Percentiles rank a stretch among this genome's conserved stretches.
phyloP scores from a whole-genome alignment of 202 grass and related monocot genomes.

The Setaria viridis region DNA sequence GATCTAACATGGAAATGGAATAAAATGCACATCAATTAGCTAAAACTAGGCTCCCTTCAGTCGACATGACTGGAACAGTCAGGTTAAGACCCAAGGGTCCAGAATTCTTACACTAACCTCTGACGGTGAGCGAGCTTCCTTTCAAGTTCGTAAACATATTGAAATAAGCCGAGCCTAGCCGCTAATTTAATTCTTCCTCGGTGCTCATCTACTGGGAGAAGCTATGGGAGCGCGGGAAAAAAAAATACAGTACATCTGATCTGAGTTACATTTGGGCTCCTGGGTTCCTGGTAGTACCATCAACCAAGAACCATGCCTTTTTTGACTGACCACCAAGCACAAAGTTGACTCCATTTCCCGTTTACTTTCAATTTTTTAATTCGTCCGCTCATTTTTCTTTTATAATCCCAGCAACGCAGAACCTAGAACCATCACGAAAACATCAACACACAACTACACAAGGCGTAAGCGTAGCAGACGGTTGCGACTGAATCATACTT shows the following conservation, averaged over 20 bases:
- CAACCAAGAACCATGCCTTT: background rate
- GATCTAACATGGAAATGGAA: background rate
- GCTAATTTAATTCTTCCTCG: no score
- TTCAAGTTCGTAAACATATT: no score
- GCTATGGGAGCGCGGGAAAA: no score
- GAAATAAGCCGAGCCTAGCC: no score
- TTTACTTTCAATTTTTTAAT: background rate
- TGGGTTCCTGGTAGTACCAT: background rate
- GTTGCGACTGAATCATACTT: background rate
- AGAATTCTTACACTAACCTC: no score
- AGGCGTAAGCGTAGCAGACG: background rate
- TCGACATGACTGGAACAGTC: background rate
- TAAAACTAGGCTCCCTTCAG: background rate
- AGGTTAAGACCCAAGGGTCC: background rate
- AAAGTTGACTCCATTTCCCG: background rate
- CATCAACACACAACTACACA: slow-evolving; percentile 16
- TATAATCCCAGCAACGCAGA: background rate
- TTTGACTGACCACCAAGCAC: background rate
- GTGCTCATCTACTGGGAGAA: no score
- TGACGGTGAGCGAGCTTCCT: no score
- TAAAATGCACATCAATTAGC: background rate
- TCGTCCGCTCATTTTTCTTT: no score
- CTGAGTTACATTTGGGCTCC: background rate
- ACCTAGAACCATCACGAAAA: no score
- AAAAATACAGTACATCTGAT: background rate